phyloP scores from a whole-genome alignment of 805 yeast species.

The Cyberlindnera maritima region DNA sequence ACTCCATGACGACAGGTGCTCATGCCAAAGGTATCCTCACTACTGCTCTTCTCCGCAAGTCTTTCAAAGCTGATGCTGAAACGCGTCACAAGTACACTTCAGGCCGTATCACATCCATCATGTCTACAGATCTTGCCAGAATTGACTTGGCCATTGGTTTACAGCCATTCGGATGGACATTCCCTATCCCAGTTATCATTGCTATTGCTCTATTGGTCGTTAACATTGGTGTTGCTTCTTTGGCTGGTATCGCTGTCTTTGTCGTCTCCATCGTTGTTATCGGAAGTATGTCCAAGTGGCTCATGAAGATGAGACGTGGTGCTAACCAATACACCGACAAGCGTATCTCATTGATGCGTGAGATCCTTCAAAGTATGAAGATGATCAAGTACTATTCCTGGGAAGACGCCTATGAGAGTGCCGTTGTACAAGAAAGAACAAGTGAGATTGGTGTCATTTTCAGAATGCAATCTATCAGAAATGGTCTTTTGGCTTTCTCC shows the following conservation, averaged over 20 bases:
- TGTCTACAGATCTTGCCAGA: constrained; percentile 76
- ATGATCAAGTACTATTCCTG: constrained; percentile 82
- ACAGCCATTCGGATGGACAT: constrained; percentile 51
- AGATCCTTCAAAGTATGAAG: constrained; percentile 57
- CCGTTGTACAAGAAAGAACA: constrained; percentile 50
- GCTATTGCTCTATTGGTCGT: constrained; percentile 59
- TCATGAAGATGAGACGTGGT: constrained; percentile 49
- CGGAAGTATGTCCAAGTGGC: constrained; percentile 40
- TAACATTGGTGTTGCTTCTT: constrained; percentile 66
- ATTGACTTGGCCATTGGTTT: constrained; percentile 67
- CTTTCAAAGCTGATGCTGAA: constrained; percentile 52
- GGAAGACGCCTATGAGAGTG: constrained; percentile 70
- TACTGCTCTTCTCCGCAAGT: constrained; percentile 61
- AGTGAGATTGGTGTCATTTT: constrained; percentile 58
- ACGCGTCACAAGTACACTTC: constrained; percentile 54
- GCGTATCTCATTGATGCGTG: constrained; percentile 61
- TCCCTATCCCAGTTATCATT: constrained; percentile 62
- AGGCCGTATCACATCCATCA: constrained; percentile 65
- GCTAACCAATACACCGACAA: constrained; percentile 63
- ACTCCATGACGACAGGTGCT: constrained; percentile 60
- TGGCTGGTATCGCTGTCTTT: constrained; percentile 62
- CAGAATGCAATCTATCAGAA: constrained; percentile 60
- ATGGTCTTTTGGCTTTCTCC: constrained; percentile 47
- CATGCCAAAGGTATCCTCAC: constrained; percentile 63
- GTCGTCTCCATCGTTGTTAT: constrained; percentile 46